These are phyloP conservation scores for Talaromyces sp. DNA, from an alignment of 2,329 filamentous ascomycete species.

Conservation along the genomic window DNA sequence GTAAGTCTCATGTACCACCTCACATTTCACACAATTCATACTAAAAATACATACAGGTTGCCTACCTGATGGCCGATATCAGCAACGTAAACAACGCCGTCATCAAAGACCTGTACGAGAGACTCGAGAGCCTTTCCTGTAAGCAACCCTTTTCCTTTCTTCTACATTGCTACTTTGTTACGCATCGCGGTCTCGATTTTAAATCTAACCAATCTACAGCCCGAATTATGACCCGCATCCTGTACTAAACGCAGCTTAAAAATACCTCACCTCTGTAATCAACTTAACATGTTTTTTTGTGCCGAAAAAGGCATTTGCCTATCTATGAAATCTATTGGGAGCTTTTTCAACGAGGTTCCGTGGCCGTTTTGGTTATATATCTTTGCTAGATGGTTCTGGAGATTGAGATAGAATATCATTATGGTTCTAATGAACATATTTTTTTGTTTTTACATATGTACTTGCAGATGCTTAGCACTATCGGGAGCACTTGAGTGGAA, in stretches of 20 bases:
- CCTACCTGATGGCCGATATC: conserved; percentile 97
- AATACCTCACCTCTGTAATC: conserved; percentile 18
- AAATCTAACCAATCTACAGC: conserved; percentile 31
- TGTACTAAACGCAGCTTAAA: conserved; percentile 40
- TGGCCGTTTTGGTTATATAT: too few species aligned
- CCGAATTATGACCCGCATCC: conserved; percentile 50
- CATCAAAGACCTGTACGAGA: conserved; percentile 83
- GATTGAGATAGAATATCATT: too few species aligned
- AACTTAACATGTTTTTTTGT: conserved; percentile 21
- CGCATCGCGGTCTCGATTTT: conserved; percentile 13
- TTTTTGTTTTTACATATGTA: too few species aligned
- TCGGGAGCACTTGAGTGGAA: too few species aligned
- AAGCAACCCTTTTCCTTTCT: conserved; percentile 41
- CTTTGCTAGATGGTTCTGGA: too few species aligned
- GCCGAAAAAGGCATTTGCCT: not conserved
- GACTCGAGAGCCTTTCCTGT: conserved; percentile 79
- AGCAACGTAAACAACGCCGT: conserved; percentile 79
- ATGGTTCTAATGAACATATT: too few species aligned
- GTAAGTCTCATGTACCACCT: conserved; percentile 48
- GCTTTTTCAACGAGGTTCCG: conserved; percentile 26
- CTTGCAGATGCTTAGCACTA: too few species aligned
- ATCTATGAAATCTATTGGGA: conserved; percentile 8
- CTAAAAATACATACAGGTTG: conserved; percentile 58
- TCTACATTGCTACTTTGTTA: too few species aligned
- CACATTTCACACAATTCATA: not conserved